These are phyloP conservation scores for Fistulifera solaris DNA, from an alignment of 108 stramenopile genomes.

Conservation along the genomic window DNA sequence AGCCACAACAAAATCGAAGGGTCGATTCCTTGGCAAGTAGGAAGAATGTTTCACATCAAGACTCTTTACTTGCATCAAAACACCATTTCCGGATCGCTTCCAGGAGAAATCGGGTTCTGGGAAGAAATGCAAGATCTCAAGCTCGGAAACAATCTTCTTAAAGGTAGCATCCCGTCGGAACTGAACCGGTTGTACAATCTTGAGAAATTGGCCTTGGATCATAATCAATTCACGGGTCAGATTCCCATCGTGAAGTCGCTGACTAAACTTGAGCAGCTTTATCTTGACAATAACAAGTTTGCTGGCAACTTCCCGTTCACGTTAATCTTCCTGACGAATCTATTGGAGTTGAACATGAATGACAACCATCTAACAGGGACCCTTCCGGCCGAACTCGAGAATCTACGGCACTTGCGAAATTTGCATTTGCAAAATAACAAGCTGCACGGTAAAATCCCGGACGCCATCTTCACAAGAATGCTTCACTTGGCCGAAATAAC, in stretches of 20 bases:
- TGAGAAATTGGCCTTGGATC: conserved; percentile 5
- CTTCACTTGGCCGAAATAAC: conserved; percentile 1
- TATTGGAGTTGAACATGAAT: conserved; percentile 9
- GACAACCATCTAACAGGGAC: conserved; percentile 24
- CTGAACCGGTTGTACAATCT: conserved; percentile 7
- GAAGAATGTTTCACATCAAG: not conserved
- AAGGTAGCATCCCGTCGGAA: conserved; percentile 12
- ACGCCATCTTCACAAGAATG: not conserved
- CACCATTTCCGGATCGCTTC: conserved; percentile 1
- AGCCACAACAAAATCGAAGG: conserved; percentile 7
- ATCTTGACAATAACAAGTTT: conserved; percentile 15
- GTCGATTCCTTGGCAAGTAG: conserved; percentile 9
- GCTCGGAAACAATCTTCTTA: conserved; percentile 9
- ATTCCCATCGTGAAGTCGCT: conserved; percentile 8
- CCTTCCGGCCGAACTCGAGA: conserved; percentile 10
- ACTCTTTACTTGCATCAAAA: conserved; percentile 7
- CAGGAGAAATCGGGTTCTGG: conserved; percentile 5
- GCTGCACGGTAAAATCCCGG: conserved; percentile 14
- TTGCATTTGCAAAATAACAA: conserved; percentile 10
- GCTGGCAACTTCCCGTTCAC: conserved; percentile 8
- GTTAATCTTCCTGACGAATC: not conserved
- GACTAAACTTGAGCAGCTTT: not conserved
- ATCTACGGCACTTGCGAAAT: conserved; percentile 6
- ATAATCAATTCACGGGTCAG: conserved; percentile 24
- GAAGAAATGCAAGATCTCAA: not conserved